Evolutionary conservation across 2,329 filamentous ascomycete species (phyloP), one percentile per base, ranked within the genome.

Genomic region (Sporothrix variecibatus): DNA sequence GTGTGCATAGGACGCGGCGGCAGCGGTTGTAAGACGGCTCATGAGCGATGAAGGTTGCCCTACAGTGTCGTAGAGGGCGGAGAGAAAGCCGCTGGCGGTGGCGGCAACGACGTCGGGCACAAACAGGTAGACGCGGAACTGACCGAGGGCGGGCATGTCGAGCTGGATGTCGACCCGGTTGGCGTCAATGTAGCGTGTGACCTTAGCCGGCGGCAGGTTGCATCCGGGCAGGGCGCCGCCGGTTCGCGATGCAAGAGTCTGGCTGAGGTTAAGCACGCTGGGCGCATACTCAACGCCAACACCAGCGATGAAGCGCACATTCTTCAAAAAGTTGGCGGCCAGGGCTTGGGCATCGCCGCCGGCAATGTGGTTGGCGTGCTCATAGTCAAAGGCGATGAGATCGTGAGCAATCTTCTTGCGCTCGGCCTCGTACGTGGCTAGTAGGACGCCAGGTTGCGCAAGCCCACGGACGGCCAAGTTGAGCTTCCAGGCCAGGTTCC

Each of bases 81-180:
- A 82, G n/a, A 94, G 83, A 81, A 93, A 93, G n/a, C 17, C 49
- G 49, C 49, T 51, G 43, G 3, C 5, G 43, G 43, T 9, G 43
- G 43, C 43, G 43, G 43, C 43, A 49, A 49, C 31, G 84, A 93
- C 84, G 78, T 93, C 86, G 77, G 87, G 88, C 73, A 89, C 87
- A 74, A 95, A 87, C 74, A 94, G 86, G 80, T 92, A 94, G 62
- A 94, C 87, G 64, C 91, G 87, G 84, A 94, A 95, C 78, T 95
- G 93, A n/a, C 92, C 91, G 6, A 94, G 84, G 80, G 93, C 87
- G 0, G 93, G 93, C 51, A 94, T 92, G 78, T 94, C 92, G 9
- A 94, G 88, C 80, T 94, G 91, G 31, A 94, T 84, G 77, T 94
- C 91, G 49, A 94, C 89, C 0, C 92, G 92, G 78, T 94, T 94